A percentile compares a stretch with the other conserved stretches of the same genome.
phyloP scores from a whole-genome alignment of 495 filamentous ascomycete genomes.

The Elaphomyces granulatus region DNA sequence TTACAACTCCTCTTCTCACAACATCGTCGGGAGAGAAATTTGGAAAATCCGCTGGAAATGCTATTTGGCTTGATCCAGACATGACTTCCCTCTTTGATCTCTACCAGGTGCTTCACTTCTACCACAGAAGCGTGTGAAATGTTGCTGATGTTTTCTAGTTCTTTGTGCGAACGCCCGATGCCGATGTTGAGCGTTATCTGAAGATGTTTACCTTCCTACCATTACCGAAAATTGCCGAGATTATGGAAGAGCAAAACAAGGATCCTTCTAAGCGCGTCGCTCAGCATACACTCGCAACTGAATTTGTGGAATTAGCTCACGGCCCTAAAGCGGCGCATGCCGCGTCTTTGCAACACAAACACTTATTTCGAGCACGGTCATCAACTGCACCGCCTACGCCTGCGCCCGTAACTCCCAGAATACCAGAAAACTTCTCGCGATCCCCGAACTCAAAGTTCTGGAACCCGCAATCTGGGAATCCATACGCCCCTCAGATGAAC shows the following conservation, averaged over 20 bases:
- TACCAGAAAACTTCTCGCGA: conserved; percentile 10
- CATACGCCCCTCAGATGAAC: conserved; percentile 28
- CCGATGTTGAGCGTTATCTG: conserved; percentile 61
- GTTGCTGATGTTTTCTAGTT: conserved; percentile 37
- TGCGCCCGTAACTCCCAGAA: conserved; percentile 16
- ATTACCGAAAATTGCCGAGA: conserved; percentile 39
- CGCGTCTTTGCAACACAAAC: conserved; percentile 42
- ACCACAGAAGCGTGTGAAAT: no score
- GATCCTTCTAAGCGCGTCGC: conserved; percentile 58
- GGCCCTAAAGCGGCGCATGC: conserved; percentile 43
- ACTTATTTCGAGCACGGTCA: conserved; percentile 36
- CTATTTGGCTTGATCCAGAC: conserved; percentile 76
- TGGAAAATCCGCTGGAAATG: conserved; percentile 90
- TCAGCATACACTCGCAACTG: conserved; percentile 66
- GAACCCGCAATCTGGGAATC: conserved; percentile 29
- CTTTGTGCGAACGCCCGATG: conserved; percentile 73
- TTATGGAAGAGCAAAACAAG: conserved; percentile 50
- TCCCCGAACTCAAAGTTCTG: conserved; percentile 14
- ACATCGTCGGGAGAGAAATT: conserved; percentile 79
- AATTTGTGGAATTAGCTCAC: conserved; percentile 69
- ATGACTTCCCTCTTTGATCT: conserved; percentile 74
- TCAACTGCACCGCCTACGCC: conserved; percentile 29
- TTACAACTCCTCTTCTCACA: conserved; percentile 82
- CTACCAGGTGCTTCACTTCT: conserved; percentile 59
- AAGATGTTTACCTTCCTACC: conserved; percentile 88